A percentile compares a stretch with the other conserved stretches of the same genome.
Conservation (phyloP, 345 rosid species). For the Draba incana region DNA sequence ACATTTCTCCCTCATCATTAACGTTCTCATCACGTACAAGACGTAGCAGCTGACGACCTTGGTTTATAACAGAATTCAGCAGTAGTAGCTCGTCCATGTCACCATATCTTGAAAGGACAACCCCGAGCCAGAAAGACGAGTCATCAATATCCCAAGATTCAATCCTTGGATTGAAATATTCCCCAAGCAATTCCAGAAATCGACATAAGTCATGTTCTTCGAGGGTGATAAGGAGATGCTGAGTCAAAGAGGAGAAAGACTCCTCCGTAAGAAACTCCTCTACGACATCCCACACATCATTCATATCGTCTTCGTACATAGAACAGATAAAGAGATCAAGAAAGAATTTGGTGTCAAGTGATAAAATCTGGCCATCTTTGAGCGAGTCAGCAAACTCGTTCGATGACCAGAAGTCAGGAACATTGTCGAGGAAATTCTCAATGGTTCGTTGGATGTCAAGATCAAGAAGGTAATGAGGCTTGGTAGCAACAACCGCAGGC, state of each 20-base stretch:
- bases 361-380: slow-evolving; percentile 78
- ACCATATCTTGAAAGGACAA: slow-evolving; percentile 51
- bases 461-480: slow-evolving; percentile 95
- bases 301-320: slow-evolving; percentile 67
- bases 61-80: slow-evolving; percentile 62
- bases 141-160: slow-evolving; percentile 41
- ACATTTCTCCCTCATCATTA: slow-evolving; percentile 45
- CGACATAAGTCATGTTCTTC: slow-evolving; percentile 60
- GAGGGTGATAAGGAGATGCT: slow-evolving; percentile 71
- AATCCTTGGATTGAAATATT: slow-evolving; percentile 40
- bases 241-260: slow-evolving; percentile 65
- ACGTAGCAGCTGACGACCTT: slow-evolving; percentile 65
- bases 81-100: slow-evolving; percentile 69
- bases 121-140: slow-evolving; percentile 63
- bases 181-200: slow-evolving; percentile 55
- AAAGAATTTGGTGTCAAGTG: slow-evolving; percentile 67
- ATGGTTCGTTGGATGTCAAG: slow-evolving; percentile 73
- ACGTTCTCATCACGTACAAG: slow-evolving; percentile 64
- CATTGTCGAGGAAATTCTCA: slow-evolving; percentile 73
- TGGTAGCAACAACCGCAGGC: slow-evolving; percentile 91
- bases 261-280: slow-evolving; percentile 70
- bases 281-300: slow-evolving; percentile 72
- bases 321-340: slow-evolving; percentile 57
- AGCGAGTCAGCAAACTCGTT: slow-evolving; percentile 76
- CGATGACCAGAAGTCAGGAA: slow-evolving; percentile 95